phyloP scores from a whole-genome alignment of 1,139 yeast genomes.

The Saccharomyces pastorianus region DNA sequence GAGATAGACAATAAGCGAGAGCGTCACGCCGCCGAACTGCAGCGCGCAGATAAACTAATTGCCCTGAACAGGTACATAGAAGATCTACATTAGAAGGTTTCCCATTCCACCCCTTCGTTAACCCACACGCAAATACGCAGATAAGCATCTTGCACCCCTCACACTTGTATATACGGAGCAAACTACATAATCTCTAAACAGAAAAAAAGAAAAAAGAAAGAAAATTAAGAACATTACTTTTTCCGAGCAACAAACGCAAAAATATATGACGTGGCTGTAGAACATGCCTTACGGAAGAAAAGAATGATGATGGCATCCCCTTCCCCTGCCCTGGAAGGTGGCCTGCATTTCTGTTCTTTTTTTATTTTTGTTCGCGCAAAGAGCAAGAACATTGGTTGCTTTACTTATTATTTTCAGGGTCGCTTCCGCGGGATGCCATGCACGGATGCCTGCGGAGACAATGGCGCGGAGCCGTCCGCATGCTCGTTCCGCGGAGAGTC shows the following conservation, averaged over 20 bases:
- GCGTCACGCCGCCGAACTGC: slow-evolving; percentile 11
- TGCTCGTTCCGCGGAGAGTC: neutral
- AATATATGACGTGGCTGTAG: neutral
- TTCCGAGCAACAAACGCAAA: neutral
- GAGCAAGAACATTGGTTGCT: neutral
- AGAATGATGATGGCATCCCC: neutral
- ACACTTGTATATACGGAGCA: neutral
- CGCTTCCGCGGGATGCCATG: neutral
- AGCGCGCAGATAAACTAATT: slow-evolving; percentile 12
- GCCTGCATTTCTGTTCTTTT: neutral
- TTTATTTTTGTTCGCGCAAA: neutral
- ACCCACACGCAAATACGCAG: neutral
- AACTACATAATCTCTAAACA: neutral
- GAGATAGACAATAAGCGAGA: slow-evolving; percentile 37
- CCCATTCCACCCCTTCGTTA: neutral
- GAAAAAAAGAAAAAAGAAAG: neutral
- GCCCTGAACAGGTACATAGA: slow-evolving; percentile 10
- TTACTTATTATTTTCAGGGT: neutral
- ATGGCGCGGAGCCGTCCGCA: neutral
- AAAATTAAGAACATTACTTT: neutral
- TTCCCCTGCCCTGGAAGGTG: neutral
- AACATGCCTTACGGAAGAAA: neutral
- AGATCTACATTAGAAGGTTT: neutral
- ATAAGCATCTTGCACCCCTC: neutral
- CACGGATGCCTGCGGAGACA: neutral